phyloP scores from a whole-genome alignment of 2,329 filamentous ascomycete species.

The Clonostachys solani region DNA sequence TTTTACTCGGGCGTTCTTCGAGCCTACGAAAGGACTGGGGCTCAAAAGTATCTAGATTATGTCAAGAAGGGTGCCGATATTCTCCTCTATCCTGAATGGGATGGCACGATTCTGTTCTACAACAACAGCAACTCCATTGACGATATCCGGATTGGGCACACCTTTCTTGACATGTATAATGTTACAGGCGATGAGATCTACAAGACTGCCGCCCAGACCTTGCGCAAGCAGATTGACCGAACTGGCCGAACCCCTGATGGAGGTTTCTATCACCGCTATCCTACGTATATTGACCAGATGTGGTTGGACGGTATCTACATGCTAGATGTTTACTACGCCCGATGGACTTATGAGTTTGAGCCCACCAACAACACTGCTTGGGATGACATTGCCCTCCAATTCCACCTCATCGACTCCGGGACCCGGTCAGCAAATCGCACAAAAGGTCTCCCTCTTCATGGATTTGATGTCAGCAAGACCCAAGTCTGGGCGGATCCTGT shows the following conservation, averaged over 20 bases:
- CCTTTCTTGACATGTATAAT: slow-evolving; percentile 44
- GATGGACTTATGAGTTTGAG: slow-evolving; percentile 31
- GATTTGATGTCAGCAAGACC: slow-evolving; percentile 43
- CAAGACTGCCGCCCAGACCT: slow-evolving; percentile 37
- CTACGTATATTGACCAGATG: slow-evolving; percentile 48
- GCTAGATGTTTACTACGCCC: slow-evolving; percentile 37
- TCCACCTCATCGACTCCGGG: slow-evolving; percentile 37
- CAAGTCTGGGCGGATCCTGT: slow-evolving; percentile 45
- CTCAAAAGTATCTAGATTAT: slow-evolving; percentile 35
- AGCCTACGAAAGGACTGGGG: slow-evolving; percentile 34
- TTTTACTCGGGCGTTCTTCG: slow-evolving; percentile 42
- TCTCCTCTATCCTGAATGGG: slow-evolving; percentile 34
- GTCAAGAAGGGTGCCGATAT: slow-evolving; percentile 39
- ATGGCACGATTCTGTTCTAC: slow-evolving; percentile 40
- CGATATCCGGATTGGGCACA: slow-evolving; percentile 48
- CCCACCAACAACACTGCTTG: slow-evolving; percentile 30
- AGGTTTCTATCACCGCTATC: slow-evolving; percentile 47
- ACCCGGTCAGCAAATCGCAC: slow-evolving; percentile 29
- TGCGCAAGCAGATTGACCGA: slow-evolving; percentile 39
- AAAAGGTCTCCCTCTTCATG: slow-evolving; percentile 43
- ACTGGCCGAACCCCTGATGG: slow-evolving; percentile 44
- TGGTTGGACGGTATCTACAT: slow-evolving; percentile 54
- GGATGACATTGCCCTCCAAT: slow-evolving; percentile 38
- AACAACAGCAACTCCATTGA: slow-evolving; percentile 43
- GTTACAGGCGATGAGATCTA: slow-evolving; percentile 41